Base-by-base conservation (phyloP, 305 asterid species). In the Fraxinus floribunda region DNA sequence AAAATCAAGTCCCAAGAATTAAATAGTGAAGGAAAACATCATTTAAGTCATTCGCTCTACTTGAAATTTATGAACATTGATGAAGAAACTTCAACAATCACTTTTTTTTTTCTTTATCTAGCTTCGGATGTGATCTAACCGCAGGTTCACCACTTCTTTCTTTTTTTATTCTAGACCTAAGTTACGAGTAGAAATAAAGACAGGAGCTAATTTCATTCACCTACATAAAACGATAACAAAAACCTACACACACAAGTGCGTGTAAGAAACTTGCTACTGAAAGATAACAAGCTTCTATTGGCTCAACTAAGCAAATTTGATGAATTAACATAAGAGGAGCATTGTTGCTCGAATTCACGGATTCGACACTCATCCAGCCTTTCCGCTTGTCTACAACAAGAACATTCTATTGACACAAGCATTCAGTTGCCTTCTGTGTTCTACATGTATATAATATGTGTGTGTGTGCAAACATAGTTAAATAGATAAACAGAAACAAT, bases 401-500 rank as follows among this genome's bases (percentile, higher is more conserved):
- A 49, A 15, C 60, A 49, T 15, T 15, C 60, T 3, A 49, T 49
- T 49, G 60, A 49, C 60, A 49, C 11, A 49, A 49, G 60, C 15
- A 15, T 18, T 15, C 60, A 49, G 20, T 15, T 49, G 60, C 20
- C 20, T 15, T 49, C 4, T 49, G 18, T 15, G 20, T 15, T 49
- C 60, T 49, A 15, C 20, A 0, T 4, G 60, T 49, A 4, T 15
- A 15, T 49, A 15, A 49, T 4, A 46, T 57, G 20, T 52, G 8
- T 20, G 71, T 7, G 30, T 35, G 39, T 35, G 39, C 29, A 18
- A 18, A 8, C 39, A 29, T n/a, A 16, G 35, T 68, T 11, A 66
- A 13, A 57, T 3, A 74, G 7, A 44, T 80, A 83, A 38, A 78
- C 15, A 18, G 71, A 60, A 22, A 85, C 60, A 0, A 88, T 87